These are phyloP conservation scores for Dichotomopilus funicola DNA, from an alignment of 2,329 filamentous ascomycete genomes.

Conservation along the genomic window DNA sequence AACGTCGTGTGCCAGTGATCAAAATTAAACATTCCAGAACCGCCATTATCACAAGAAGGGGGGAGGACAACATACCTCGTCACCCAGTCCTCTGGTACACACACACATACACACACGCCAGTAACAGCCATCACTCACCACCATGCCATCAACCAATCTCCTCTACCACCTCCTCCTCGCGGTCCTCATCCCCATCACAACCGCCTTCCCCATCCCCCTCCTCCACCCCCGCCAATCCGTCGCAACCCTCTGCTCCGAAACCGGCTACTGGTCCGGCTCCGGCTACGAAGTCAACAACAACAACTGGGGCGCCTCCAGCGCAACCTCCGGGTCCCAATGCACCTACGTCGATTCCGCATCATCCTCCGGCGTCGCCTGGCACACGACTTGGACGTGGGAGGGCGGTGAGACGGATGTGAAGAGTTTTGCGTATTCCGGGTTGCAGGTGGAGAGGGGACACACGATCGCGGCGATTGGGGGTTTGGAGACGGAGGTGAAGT, in stretches of 20 bases:
- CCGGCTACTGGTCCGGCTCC: conserved; percentile 27
- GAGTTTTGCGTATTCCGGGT: conserved; percentile 38
- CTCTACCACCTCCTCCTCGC: too few species aligned
- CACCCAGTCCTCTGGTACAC: too few species aligned
- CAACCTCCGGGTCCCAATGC: conserved; percentile 37
- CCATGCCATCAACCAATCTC: too few species aligned
- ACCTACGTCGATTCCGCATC: conserved; percentile 32
- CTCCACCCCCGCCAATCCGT: neutral
- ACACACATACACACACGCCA: too few species aligned
- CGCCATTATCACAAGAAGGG: too few species aligned
- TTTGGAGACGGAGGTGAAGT: conserved; percentile 32
- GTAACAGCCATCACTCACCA: too few species aligned
- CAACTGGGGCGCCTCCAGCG: conserved; percentile 35
- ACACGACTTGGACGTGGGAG: conserved; percentile 37
- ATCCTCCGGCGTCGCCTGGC: conserved; percentile 33
- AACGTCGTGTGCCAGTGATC: too few species aligned
- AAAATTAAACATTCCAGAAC: too few species aligned
- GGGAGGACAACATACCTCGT: too few species aligned
- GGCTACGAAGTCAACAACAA: conserved; percentile 36
- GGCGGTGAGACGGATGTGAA: conserved; percentile 36
- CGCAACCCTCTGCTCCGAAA: conserved; percentile 25
- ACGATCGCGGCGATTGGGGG: conserved; percentile 30
- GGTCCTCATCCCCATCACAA: too few species aligned
- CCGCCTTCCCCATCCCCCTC: too few species aligned
- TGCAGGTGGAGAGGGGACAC: conserved; percentile 26